Base-by-base conservation (phyloP, 2,329 filamentous ascomycete genomes). In the Aspergillus glaucus region DNA sequence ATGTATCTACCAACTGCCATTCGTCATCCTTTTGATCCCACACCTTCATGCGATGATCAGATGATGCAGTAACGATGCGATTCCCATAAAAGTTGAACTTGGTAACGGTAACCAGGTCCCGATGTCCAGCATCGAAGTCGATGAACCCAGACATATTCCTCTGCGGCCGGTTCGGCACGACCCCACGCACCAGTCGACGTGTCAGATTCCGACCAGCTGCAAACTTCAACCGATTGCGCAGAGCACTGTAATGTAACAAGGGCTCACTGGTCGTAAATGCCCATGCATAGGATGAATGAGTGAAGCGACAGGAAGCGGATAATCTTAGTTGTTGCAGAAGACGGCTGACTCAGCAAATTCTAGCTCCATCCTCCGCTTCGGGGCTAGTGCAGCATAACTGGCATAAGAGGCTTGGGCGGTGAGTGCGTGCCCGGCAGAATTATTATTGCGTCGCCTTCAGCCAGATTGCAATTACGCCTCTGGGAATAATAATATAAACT, bases 81-180 rank as follows among this genome's bases (percentile, higher is more conserved):
- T 89, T 91, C 59, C 91, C 92, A 67, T 95, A 95, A 57, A 84
- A 85, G 69, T 96, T 96, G 78, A 94, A 95, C 57, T 88, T 86
- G 52, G 92, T 84, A 48, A 88, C 86, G 55, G 91, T 84, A 45
- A 94, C 87, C 41, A 93, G 78, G 66, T 94, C 73, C 44, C 70
- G 67, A 61, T 75, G 73, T 51, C 69, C 71, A 34, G 71, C 64
- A 51, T 73, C 70, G 55, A 75, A 73, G 53, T 73, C 68, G 50
- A 64, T 62, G 58, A 71, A 70, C 40, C 61, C 63, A 49, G 65
- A 64, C 45, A 55, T 19, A 12, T 43, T 26, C 62, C 69, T 70
- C 28, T 61, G 56, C 49, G 59, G 54, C 49, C 50, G 55, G 51
- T 60, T 58, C 50, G 56, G 53, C 46, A 17, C 34, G n/a, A n/a